Conservation (phyloP, 768 basidiomycete species). For the Calocybe indica region DNA sequence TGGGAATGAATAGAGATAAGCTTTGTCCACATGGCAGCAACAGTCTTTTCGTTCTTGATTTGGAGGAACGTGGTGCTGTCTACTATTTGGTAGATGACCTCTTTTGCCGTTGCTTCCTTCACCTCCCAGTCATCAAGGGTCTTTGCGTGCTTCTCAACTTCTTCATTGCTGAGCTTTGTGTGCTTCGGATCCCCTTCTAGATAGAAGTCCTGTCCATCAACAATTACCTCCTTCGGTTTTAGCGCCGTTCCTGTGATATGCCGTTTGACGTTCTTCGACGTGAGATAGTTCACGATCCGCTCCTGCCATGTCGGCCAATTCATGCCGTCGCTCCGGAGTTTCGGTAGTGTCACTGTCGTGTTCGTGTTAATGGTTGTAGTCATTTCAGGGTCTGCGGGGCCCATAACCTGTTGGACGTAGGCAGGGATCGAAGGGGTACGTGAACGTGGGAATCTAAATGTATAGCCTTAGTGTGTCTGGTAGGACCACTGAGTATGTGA, state of each 20-base stretch:
- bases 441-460: no score
- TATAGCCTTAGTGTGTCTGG: no score
- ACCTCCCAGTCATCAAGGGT: constrained; percentile 14
- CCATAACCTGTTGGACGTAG: no score
- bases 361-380: no score
- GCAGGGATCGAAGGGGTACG: no score
- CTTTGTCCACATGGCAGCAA: constrained; percentile 14
- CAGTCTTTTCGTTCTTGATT: constrained; percentile 14
- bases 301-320: constrained; percentile 25
- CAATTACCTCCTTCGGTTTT: constrained; percentile 10
- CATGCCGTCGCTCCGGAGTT: constrained; percentile 19
- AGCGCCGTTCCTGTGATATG: constrained; percentile 19
- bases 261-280: no score
- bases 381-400: no score
- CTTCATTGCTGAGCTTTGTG: constrained; percentile 8
- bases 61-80: constrained; percentile 13
- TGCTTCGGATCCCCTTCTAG: background rate
- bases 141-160: constrained; percentile 14
- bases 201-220: constrained; percentile 11
- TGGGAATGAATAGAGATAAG: constrained; percentile 15
- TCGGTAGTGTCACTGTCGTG: no score
- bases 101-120: constrained; percentile 17
- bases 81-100: constrained; percentile 20
- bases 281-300: constrained; percentile 14
- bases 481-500: no score